A percentile compares a stretch with the other conserved stretches of the same genome.
These are phyloP conservation scores for Penicillium crystallinum DNA, from an alignment of 495 filamentous ascomycete genomes.

Conservation along the genomic window DNA sequence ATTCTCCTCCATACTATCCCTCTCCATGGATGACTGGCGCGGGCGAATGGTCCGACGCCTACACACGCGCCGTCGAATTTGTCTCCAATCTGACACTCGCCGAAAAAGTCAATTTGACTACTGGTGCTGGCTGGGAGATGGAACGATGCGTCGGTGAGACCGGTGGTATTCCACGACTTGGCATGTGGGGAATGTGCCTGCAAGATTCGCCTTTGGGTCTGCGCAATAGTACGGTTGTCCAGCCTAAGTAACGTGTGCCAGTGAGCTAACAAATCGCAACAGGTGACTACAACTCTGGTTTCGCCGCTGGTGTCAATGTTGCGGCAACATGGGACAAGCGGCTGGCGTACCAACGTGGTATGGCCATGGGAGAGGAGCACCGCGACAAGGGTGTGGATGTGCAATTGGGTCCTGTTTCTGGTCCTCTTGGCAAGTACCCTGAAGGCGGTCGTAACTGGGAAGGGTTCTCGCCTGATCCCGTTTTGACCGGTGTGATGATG, in stretches of 20 bases:
- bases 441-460: conserved; percentile 89
- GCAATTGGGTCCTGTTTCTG: conserved; percentile 83
- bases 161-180: conserved; percentile 55
- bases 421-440: conserved; percentile 70
- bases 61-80: conserved; percentile 68
- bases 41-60: conserved; percentile 73
- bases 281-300: conserved; percentile 75
- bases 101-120: conserved; percentile 92
- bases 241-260: not conserved
- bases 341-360: conserved; percentile 69
- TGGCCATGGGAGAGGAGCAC: conserved; percentile 76
- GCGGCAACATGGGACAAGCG: conserved; percentile 73
- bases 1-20: conserved; percentile 68
- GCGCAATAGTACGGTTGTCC: conserved; percentile 51
- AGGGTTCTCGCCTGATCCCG: conserved; percentile 64
- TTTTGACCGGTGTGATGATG: conserved; percentile 68
- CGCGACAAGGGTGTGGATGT: conserved; percentile 80
- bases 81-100: conserved; percentile 77
- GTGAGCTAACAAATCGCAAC: conserved; percentile 10
- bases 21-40: conserved; percentile 73
- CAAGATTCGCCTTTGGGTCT: conserved; percentile 89
- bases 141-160: conserved; percentile 77
- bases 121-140: conserved; percentile 75
- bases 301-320: conserved; percentile 74
- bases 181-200: conserved; percentile 75